A percentile compares a stretch with the other conserved stretches of the same genome.
These are phyloP conservation scores for Ceratocystis alfenasii DNA, from an alignment of 2,329 filamentous ascomycete genomes.

Conservation along the genomic window DNA sequence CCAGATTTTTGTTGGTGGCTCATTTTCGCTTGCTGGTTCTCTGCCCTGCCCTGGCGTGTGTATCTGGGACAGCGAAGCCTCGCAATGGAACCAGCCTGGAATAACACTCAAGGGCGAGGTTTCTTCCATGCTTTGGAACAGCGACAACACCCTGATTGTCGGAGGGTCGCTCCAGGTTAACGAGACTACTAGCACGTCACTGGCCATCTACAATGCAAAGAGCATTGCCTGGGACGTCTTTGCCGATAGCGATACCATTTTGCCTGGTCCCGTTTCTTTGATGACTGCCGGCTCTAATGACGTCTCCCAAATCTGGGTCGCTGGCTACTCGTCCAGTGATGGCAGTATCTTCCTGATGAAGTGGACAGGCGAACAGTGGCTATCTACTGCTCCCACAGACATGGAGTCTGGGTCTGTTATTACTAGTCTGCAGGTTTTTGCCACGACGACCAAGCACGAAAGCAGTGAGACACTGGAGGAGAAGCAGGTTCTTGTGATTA, in stretches of 20 bases:
- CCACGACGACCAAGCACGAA: conserved; percentile 55
- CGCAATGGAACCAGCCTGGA: conserved; percentile 72
- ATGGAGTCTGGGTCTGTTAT: conserved; percentile 58
- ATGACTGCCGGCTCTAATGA: conserved; percentile 63
- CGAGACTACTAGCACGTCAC: conserved; percentile 46
- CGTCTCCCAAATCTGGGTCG: conserved; percentile 66
- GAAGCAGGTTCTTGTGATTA: conserved; percentile 64
- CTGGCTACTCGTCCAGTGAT: conserved; percentile 53
- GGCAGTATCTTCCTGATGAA: conserved; percentile 69
- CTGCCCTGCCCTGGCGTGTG: conserved; percentile 75
- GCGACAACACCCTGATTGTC: conserved; percentile 57
- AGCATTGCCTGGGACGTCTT: conserved; percentile 54
- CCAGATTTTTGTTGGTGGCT: conserved; percentile 76
- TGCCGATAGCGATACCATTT: conserved; percentile 42
- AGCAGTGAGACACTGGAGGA: conserved; percentile 50
- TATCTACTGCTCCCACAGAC: conserved; percentile 42
- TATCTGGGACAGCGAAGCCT: conserved; percentile 55
- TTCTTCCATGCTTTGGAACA: conserved; percentile 63
- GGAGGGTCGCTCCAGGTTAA: conserved; percentile 64
- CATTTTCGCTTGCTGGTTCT: conserved; percentile 70
- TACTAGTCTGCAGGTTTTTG: conserved; percentile 70
- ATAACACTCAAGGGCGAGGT: conserved; percentile 59
- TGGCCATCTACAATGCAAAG: conserved; percentile 63
- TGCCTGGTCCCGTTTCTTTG: conserved; percentile 71
- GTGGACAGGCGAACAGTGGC: conserved; percentile 60